These are phyloP conservation scores for Dictyostelium purpureum DNA, from an alignment of 78 protist genomes.

Conservation along the genomic window DNA sequence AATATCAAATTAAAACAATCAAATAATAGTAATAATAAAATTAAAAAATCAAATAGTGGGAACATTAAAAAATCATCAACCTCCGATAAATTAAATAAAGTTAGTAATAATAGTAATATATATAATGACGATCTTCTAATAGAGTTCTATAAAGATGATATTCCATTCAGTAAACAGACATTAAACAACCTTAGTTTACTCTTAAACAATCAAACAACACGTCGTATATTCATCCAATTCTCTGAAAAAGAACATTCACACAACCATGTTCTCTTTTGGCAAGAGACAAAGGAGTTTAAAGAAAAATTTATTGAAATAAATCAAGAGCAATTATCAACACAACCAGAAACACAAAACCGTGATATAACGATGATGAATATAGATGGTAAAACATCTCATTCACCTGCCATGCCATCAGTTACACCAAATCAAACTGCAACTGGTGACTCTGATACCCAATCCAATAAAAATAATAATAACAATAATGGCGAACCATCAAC, in stretches of 20 bases:
- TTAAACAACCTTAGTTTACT: conserved; percentile 9
- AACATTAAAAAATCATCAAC: conserved; percentile 2
- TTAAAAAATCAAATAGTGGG: background rate
- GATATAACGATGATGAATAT: background rate
- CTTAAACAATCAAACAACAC: conserved; percentile 8
- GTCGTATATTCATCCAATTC: conserved; percentile 55
- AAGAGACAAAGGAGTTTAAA: conserved; percentile 32
- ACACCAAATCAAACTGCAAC: background rate
- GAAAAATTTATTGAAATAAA: conserved; percentile 7
- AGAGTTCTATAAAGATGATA: background rate
- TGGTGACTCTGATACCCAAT: no score
- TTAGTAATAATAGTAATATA: conserved; percentile 36
- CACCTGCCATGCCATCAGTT: conserved; percentile 8
- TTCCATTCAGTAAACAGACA: conserved; percentile 6
- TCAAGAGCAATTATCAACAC: background rate
- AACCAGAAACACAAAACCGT: conserved; percentile 13
- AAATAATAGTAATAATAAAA: background rate
- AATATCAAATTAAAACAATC: conserved; percentile 1
- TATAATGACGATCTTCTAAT: conserved; percentile 7
- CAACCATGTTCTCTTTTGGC: conserved; percentile 42
- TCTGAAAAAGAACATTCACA: conserved; percentile 44
- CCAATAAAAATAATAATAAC: no score
- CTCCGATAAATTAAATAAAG: background rate
- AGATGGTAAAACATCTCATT: background rate
- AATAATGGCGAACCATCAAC: no score